Evolutionary conservation across 192 early-diverging fungal species (phyloP).

Genomic region (Backusella luteola): DNA sequence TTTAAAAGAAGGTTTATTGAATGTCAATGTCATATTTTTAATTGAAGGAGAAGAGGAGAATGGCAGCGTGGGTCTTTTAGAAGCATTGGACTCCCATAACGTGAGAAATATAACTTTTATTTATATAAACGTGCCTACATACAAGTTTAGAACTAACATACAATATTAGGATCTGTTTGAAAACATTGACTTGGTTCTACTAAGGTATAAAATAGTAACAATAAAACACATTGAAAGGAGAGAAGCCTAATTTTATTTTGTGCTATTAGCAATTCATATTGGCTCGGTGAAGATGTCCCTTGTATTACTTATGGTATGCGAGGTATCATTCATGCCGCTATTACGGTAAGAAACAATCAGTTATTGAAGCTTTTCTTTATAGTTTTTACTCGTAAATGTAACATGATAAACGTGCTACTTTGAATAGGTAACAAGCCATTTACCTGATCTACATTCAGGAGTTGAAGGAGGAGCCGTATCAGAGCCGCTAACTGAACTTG

Average conservation of each 20-base stretch:
- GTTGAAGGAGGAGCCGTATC: conserved; percentile 70
- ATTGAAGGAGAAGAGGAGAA: conserved; percentile 79
- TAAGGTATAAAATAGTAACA: conserved; percentile 34
- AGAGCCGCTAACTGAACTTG: conserved; percentile 65
- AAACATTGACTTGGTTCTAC: conserved; percentile 48
- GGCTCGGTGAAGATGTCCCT: conserved; percentile 71
- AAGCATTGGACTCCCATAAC: conserved; percentile 41
- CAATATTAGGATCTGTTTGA: conserved; percentile 33
- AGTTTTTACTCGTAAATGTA: no score
- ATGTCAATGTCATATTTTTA: conserved; percentile 66
- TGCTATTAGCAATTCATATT: conserved; percentile 67
- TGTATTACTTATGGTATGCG: conserved; percentile 79
- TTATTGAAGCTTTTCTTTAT: no score
- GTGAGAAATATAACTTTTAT: conserved; percentile 33
- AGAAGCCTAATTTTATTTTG: neutral
- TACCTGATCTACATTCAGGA: conserved; percentile 65
- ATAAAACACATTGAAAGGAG: neutral
- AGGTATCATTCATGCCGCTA: conserved; percentile 62
- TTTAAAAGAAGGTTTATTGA: conserved; percentile 48
- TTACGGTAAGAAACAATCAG: conserved; percentile 39
- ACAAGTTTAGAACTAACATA: neutral
- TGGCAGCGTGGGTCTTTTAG: conserved; percentile 64
- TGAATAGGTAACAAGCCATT: conserved; percentile 27
- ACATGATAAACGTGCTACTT: neutral
- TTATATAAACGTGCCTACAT: neutral